Conservation (phyloP, 148 eudicot species). For the Nepenthes mirabilis region DNA sequence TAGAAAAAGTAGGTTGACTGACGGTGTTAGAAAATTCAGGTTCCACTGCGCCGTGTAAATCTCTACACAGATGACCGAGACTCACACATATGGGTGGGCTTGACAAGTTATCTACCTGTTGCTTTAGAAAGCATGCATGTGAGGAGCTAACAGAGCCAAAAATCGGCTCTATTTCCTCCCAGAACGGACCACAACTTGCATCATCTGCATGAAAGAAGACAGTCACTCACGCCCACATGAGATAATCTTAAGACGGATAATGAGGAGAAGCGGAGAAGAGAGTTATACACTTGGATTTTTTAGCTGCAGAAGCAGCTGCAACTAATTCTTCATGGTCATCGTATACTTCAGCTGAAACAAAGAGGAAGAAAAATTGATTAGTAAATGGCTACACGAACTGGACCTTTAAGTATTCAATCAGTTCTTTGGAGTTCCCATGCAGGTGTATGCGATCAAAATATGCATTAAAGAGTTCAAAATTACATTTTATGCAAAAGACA, state of each 20-base stretch:
- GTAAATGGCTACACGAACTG: background rate
- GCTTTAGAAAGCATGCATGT: slow-evolving; percentile 23
- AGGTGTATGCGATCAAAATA: no score
- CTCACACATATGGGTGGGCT: no score
- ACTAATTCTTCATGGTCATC: slow-evolving; percentile 44
- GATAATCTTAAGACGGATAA: background rate
- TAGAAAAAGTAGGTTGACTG: no score
- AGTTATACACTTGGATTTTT: slow-evolving; percentile 30
- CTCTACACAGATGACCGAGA: background rate
- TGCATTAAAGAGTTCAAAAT: no score
- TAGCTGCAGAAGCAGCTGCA: slow-evolving; percentile 44
- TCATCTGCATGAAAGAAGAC: slow-evolving; percentile 16
- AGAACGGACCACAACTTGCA: slow-evolving; percentile 32
- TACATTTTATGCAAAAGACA: background rate
- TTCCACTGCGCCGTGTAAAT: background rate
- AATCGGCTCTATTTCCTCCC: slow-evolving; percentile 49
- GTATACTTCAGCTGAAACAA: slow-evolving; percentile 30
- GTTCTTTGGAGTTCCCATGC: no score
- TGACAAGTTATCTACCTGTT: slow-evolving; percentile 21
- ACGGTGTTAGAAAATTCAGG: no score
- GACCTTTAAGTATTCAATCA: background rate
- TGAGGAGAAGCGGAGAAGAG: background rate
- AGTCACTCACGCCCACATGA: background rate
- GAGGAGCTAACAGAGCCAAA: slow-evolving; percentile 28
- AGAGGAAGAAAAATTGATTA: background rate